Evolutionary conservation across 257 asterid species (phyloP).

Genomic region (Solanum sitiens): DNA sequence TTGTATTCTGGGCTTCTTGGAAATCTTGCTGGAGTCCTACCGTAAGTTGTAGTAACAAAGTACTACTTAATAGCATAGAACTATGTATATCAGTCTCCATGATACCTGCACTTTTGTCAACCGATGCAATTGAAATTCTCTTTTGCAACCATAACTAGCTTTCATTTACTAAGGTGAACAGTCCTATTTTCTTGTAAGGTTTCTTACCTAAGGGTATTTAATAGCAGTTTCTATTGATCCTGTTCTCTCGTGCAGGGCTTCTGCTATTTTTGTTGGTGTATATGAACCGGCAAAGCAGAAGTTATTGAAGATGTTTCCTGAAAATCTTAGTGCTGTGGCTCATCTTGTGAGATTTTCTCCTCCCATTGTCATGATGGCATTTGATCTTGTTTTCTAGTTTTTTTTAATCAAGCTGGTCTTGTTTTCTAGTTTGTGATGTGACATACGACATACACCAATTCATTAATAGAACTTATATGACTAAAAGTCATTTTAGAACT

Average conservation of each 20-base stretch:
- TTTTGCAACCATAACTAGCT: not conserved
- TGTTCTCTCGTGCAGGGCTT: slow-evolving; percentile 51
- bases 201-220: not conserved
- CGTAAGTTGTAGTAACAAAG: slow-evolving; percentile 46
- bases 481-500: not conserved
- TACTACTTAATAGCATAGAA: not conserved
- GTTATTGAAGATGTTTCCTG: slow-evolving; percentile 64
- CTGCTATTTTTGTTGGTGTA: slow-evolving; percentile 92
- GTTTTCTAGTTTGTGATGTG: not conserved
- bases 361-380: not conserved
- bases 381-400: not conserved
- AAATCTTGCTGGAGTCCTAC: slow-evolving; percentile 91
- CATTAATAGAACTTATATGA: not conserved
- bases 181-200: not conserved
- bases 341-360: slow-evolving; percentile 64
- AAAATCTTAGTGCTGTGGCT: slow-evolving; percentile 84
- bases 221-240: slow-evolving; percentile 1
- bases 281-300: slow-evolving; percentile 94
- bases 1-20: slow-evolving; percentile 92
- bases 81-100: not conserved
- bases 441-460: not conserved
- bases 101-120: not conserved
- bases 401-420: not conserved
- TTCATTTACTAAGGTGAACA: not conserved
- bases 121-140: not conserved